Evolutionary conservation across 495 filamentous ascomycete species (phyloP).

Genomic region (Oleoguttula mirabilis): DNA sequence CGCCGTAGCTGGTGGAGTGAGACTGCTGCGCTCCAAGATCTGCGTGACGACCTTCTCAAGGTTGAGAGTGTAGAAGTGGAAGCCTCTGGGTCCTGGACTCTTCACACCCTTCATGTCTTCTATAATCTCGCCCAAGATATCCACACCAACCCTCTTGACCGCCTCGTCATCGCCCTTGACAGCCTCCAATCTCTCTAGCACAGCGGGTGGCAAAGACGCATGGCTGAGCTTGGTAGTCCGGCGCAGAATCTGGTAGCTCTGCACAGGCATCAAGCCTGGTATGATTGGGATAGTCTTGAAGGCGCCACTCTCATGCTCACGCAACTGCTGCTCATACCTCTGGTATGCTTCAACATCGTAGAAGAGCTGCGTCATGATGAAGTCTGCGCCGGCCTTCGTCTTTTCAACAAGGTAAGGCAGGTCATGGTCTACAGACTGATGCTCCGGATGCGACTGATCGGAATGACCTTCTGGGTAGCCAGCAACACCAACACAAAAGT

Average conservation of each 20-base stretch:
- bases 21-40: conserved; percentile 71
- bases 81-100: conserved; percentile 52
- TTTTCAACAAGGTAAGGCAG: conserved; percentile 87
- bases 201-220: conserved; percentile 58
- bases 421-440: conserved; percentile 68
- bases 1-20: conserved; percentile 47
- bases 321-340: conserved; percentile 62
- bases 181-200: conserved; percentile 60
- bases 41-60: conserved; percentile 93
- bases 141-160: conserved; percentile 58
- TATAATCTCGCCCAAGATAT: conserved; percentile 59
- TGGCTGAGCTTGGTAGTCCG: conserved; percentile 92
- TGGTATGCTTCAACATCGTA: conserved; percentile 77
- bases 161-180: conserved; percentile 84
- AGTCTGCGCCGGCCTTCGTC: conserved; percentile 82
- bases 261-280: conserved; percentile 92
- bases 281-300: conserved; percentile 87
- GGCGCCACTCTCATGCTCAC: conserved; percentile 69
- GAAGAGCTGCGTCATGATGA: conserved; percentile 98
- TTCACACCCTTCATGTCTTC: conserved; percentile 52
- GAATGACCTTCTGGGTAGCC: conserved; percentile 92
- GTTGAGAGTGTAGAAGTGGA: conserved; percentile 97
- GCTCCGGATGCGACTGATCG: conserved; percentile 69
- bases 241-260: conserved; percentile 90
- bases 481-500: conserved; percentile 94